phyloP scores from a whole-genome alignment of 1,284 basidiomycete species.

The Microbotryum lychnidis-dioicae region DNA sequence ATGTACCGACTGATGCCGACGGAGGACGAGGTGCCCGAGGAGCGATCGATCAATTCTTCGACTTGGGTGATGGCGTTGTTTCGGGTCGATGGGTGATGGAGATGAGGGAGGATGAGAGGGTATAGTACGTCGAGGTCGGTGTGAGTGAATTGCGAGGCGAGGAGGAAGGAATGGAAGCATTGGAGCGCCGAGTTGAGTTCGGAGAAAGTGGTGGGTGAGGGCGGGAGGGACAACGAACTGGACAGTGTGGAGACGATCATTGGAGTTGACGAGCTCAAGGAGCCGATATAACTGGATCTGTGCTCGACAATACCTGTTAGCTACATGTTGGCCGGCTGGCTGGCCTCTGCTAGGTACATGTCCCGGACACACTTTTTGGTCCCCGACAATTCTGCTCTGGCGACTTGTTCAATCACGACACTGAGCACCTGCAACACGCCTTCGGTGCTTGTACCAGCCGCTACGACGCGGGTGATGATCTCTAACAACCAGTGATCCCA shows the following conservation, averaged over 20 bases:
- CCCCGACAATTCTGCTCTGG: conserved; percentile 33
- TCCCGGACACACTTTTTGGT: conserved; percentile 26
- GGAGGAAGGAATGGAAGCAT: conserved; percentile 26
- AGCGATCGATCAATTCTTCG: conserved; percentile 33
- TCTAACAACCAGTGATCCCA: conserved; percentile 36
- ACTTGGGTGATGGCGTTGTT: conserved; percentile 26
- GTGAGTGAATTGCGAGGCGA: conserved; percentile 28
- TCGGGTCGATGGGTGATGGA: conserved; percentile 16
- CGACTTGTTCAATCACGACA: conserved; percentile 34
- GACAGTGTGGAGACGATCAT: conserved; percentile 27
- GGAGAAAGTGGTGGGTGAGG: background rate
- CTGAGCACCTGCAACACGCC: conserved; percentile 31
- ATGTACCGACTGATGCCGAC: conserved; percentile 29
- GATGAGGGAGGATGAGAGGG: conserved; percentile 29
- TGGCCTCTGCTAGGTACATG: background rate
- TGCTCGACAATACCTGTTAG: conserved; percentile 17
- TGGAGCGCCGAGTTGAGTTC: conserved; percentile 17
- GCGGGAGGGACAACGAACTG: conserved; percentile 14
- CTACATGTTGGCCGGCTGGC: conserved; percentile 17
- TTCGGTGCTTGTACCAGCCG: conserved; percentile 21
- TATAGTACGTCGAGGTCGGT: conserved; percentile 25
- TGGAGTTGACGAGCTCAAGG: conserved; percentile 25
- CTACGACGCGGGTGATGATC: conserved; percentile 29
- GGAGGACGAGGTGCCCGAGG: conserved; percentile 16
- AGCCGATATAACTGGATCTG: conserved; percentile 25